Evolutionary conservation across 148 eudicot species (phyloP).

Genomic region (Vaccinium darrowii): DNA sequence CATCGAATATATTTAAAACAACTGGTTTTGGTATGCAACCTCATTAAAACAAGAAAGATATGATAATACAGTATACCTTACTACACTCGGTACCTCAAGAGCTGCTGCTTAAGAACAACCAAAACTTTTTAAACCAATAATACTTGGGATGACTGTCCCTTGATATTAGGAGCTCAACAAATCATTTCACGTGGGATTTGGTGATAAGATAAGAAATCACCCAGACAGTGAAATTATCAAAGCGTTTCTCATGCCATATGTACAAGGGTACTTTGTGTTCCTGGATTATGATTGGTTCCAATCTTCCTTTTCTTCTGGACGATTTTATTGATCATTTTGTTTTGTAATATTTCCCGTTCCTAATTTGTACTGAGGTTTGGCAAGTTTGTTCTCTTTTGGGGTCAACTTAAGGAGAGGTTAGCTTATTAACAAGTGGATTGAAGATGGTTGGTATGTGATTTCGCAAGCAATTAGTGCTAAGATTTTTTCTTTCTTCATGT

Average conservation of each 20-base stretch:
- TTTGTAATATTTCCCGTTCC: not conserved
- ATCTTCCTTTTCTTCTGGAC: not conserved
- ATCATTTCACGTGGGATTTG: not conserved
- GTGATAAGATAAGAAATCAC: not conserved
- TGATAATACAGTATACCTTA: not conserved
- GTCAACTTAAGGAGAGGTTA: not conserved
- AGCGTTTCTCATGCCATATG: not conserved
- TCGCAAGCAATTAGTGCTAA: not conserved
- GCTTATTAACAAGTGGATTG: not conserved
- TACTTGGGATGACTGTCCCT: not conserved
- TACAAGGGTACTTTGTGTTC: not conserved
- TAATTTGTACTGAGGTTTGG: not conserved
- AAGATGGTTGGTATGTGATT: not conserved
- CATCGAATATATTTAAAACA: not conserved
- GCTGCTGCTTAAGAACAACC: not conserved
- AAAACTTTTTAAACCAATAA: not conserved
- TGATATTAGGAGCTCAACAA: not conserved
- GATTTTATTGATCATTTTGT: not conserved
- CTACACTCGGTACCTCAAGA: not conserved
- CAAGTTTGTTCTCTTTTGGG: slow-evolving; percentile 7
- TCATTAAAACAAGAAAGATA: not conserved
- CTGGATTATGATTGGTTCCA: not conserved
- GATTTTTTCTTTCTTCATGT: not conserved
- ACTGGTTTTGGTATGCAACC: not conserved
- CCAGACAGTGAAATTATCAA: not conserved